Evolutionary conservation across 2,329 filamentous ascomycete genomes (phyloP).

Genomic region (Drechslerella dactyloides): DNA sequence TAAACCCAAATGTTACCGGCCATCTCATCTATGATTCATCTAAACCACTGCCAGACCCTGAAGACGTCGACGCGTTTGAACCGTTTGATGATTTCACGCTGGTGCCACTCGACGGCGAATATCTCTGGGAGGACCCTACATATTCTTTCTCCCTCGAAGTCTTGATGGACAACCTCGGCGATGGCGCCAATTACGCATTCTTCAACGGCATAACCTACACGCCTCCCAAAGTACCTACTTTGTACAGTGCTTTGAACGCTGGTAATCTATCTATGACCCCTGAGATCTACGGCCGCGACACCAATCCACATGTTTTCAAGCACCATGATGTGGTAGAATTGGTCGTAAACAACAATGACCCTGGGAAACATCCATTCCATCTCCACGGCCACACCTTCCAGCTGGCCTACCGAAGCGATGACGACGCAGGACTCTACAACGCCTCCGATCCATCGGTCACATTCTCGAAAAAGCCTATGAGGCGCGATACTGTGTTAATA

Average conservation of each 20-base stretch:
- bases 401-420: constrained; percentile 67
- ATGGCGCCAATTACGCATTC: constrained; percentile 73
- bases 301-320: constrained; percentile 62
- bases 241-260: constrained; percentile 75
- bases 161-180: constrained; percentile 70
- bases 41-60: constrained; percentile 62
- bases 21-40: constrained; percentile 67
- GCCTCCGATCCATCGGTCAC: constrained; percentile 59
- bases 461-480: constrained; percentile 67
- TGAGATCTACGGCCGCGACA: constrained; percentile 69
- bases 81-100: constrained; percentile 77
- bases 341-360: constrained; percentile 60
- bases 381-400: constrained; percentile 71
- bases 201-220: constrained; percentile 81
- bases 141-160: constrained; percentile 69
- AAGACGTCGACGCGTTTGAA: constrained; percentile 67
- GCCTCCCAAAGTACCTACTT: constrained; percentile 74
- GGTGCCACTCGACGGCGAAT: constrained; percentile 70
- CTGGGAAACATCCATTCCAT: constrained; percentile 62
- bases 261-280: constrained; percentile 66
- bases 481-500: constrained; percentile 72
- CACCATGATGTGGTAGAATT: constrained; percentile 58
- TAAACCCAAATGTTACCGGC: constrained; percentile 74
- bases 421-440: constrained; percentile 66
- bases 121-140: constrained; percentile 68